Conservation (phyloP, 371 early-diverging fungal genomes). For the Cokeromyces recurvatus region DNA sequence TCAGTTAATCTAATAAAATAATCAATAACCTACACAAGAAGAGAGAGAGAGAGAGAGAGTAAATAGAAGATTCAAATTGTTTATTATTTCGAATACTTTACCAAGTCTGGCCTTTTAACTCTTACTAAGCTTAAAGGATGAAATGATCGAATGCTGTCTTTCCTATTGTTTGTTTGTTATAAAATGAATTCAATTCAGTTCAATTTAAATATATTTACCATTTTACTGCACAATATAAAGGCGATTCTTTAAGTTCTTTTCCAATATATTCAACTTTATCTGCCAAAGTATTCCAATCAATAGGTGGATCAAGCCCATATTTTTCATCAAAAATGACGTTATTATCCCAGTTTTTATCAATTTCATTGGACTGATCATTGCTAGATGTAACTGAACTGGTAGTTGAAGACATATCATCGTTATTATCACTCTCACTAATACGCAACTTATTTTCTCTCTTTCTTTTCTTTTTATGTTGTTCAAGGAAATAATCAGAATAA, state of each 20-base stretch:
- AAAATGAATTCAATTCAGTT: not conserved
- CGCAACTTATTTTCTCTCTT: not conserved
- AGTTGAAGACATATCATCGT: not conserved
- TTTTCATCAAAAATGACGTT: constrained; percentile 6
- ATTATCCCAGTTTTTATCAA: not conserved
- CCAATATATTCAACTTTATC: constrained; percentile 15
- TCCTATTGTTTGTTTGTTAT: constrained; percentile 8
- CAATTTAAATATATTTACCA: not conserved
- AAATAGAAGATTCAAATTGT: too few species aligned
- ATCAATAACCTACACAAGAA: constrained; percentile 5
- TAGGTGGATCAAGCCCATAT: not conserved
- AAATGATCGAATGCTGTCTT: constrained; percentile 8
- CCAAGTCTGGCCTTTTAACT: constrained; percentile 15
- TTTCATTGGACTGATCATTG: not conserved
- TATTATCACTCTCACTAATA: too few species aligned
- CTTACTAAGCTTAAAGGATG: constrained; percentile 8
- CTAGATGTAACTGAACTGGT: not conserved
- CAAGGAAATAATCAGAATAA: constrained; percentile 7
- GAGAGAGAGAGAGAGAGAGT: too few species aligned
- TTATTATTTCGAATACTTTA: too few species aligned
- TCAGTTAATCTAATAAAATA: not conserved
- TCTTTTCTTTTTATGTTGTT: constrained; percentile 9
- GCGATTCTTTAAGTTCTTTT: not conserved
- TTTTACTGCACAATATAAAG: constrained; percentile 9
- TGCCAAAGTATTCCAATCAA: constrained; percentile 8